These are phyloP conservation scores for Teratosphaeria nubilosa DNA, from an alignment of 2,329 filamentous ascomycete species.

Conservation along the genomic window DNA sequence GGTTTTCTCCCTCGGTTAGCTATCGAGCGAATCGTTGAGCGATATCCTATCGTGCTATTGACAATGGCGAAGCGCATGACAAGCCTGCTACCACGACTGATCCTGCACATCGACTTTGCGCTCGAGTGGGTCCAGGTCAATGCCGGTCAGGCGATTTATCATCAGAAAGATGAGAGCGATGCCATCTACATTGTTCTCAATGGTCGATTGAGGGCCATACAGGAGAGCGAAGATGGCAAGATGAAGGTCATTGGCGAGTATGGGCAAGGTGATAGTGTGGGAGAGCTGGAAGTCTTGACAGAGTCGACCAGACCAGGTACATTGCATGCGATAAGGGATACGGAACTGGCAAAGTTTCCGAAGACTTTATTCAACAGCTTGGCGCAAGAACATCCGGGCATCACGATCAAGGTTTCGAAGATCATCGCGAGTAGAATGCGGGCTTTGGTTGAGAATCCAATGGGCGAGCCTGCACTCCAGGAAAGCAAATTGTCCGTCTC, in stretches of 20 bases:
- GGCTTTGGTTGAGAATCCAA: conserved; percentile 70
- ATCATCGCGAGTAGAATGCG: conserved; percentile 96
- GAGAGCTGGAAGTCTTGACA: conserved; percentile 92
- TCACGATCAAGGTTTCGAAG: conserved; percentile 98
- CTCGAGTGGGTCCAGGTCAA: conserved; percentile 97
- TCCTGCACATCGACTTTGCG: conserved; percentile 95
- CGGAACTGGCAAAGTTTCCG: conserved; percentile 90
- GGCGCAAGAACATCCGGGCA: conserved; percentile 91
- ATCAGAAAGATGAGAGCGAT: conserved; percentile 89
- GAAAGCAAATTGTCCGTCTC: conserved; percentile 36
- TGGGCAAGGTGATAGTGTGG: conserved; percentile 94
- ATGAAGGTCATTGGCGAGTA: conserved; percentile 85
- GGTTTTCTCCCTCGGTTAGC: conserved; percentile 81
- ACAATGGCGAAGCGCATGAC: conserved; percentile 96
- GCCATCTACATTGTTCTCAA: conserved; percentile 98
- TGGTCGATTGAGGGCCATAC: conserved; percentile 73
- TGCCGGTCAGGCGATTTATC: conserved; percentile 87
- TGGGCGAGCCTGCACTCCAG: conserved; percentile 43
- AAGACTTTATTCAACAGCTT: conserved; percentile 95
- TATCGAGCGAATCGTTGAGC: conserved; percentile 84
- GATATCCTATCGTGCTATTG: conserved; percentile 80
- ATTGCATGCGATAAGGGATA: conserved; percentile 90
- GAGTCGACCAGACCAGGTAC: conserved; percentile 86
- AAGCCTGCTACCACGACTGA: conserved; percentile 74
- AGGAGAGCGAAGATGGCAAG: conserved; percentile 69